Conservation (phyloP, 768 basidiomycete genomes). For the Aureoboletus auriporus region DNA sequence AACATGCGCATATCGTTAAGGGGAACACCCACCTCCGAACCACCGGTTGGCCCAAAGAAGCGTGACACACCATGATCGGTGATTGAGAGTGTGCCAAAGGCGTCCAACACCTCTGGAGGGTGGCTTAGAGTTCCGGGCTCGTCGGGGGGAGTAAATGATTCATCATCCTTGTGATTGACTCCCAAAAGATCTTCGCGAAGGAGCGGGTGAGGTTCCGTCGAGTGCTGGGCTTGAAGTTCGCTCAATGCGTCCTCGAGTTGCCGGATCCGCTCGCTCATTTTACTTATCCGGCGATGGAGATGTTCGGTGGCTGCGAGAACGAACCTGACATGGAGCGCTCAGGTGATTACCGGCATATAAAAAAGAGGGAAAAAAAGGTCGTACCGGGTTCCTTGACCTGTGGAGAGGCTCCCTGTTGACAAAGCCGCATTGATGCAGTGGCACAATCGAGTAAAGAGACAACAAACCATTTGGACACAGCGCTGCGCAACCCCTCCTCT, state of each 20-base stretch:
- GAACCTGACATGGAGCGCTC: conserved; percentile 33
- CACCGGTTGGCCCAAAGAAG: conserved; percentile 66
- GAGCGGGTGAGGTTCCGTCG: conserved; percentile 55
- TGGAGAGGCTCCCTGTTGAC: conserved; percentile 60
- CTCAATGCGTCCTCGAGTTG: conserved; percentile 60
- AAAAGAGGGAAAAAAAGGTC: conserved; percentile 3
- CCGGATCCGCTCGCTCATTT: conserved; percentile 51
- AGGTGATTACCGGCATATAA: conserved; percentile 1
- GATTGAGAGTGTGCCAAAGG: conserved; percentile 59
- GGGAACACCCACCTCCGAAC: conserved; percentile 52
- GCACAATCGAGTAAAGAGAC: conserved; percentile 4
- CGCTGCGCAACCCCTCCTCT: conserved; percentile 66
- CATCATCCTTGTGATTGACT: conserved; percentile 28
- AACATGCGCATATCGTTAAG: conserved; percentile 4
- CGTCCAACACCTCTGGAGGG: conserved; percentile 47
- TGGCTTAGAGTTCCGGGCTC: conserved; percentile 10
- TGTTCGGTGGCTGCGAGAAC: conserved; percentile 66
- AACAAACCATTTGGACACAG: conserved; percentile 67
- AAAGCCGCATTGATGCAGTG: not conserved
- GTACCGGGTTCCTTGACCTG: conserved; percentile 74
- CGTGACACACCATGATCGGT: conserved; percentile 56
- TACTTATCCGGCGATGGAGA: conserved; percentile 52
- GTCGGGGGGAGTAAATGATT: conserved; percentile 21
- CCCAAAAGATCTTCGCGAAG: conserved; percentile 50
- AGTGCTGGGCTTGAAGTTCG: conserved; percentile 45